A percentile compares a stretch with the other conserved stretches of the same genome.
phyloP scores from a whole-genome alignment of 208 protist species.

The Angomonas deanei region DNA sequence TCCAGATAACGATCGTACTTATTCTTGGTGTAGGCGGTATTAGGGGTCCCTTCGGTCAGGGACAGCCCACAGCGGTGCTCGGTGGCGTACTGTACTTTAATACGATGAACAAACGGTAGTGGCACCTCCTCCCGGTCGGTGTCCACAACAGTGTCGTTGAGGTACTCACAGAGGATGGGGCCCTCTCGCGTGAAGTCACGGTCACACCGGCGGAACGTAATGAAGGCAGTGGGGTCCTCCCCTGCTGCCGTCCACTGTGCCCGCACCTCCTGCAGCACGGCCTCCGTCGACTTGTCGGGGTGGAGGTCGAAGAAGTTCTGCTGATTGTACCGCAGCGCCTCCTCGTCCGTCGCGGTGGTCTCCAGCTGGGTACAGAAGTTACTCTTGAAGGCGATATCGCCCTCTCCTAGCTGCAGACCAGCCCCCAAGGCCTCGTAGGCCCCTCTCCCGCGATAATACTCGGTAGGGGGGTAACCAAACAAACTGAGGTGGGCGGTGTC shows the following conservation, averaged over 20 bases:
- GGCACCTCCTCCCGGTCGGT: constrained; percentile 27
- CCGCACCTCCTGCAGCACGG: not conserved
- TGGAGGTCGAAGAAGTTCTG: constrained; percentile 20
- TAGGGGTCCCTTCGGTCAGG: constrained; percentile 23
- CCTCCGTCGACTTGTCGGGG: constrained; percentile 15
- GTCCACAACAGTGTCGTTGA: constrained; percentile 36
- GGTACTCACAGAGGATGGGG: constrained; percentile 33
- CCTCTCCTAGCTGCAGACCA: constrained; percentile 42
- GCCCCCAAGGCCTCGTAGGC: constrained; percentile 66
- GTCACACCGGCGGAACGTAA: constrained; percentile 61
- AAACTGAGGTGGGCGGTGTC: constrained; percentile 73
- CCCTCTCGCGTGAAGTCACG: constrained; percentile 62
- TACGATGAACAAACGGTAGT: constrained; percentile 37
- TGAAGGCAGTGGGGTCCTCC: constrained; percentile 17
- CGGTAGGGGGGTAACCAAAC: constrained; percentile 54
- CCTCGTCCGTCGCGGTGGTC: constrained; percentile 10
- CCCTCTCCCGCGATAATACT: constrained; percentile 65
- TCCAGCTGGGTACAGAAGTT: constrained; percentile 58
- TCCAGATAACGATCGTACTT: not conserved
- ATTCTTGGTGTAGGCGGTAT: not conserved
- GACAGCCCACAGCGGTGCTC: constrained; percentile 72
- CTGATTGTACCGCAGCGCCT: not conserved
- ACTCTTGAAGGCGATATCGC: constrained; percentile 71
- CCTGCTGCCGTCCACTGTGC: not conserved
- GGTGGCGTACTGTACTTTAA: constrained; percentile 60